Percentiles rank a stretch among this genome's conserved stretches.
Evolutionary conservation across 2,329 filamentous ascomycete species (phyloP).

Genomic region (Juglanconis oblonga): DNA sequence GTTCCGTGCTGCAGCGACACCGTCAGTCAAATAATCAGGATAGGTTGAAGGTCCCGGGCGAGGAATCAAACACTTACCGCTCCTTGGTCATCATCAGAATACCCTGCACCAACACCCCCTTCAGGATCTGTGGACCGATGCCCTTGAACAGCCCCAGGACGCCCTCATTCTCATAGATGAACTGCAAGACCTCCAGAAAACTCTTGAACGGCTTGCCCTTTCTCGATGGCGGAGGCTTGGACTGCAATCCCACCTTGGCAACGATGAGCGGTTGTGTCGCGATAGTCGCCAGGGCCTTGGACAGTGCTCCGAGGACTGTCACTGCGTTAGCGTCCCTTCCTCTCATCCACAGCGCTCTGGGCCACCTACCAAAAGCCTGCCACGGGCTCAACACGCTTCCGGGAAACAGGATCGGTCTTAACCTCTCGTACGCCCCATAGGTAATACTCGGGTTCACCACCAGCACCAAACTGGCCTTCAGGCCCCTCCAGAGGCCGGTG

Average conservation of each 20-base stretch:
- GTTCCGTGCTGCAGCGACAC: conserved; percentile 64
- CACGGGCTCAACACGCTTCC: conserved; percentile 69
- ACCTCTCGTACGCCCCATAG: conserved; percentile 91
- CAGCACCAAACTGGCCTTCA: conserved; percentile 93
- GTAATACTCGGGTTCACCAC: conserved; percentile 97
- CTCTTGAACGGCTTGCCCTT: conserved; percentile 90
- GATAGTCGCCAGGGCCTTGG: conserved; percentile 88
- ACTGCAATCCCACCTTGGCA: conserved; percentile 94
- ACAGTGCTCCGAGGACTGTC: conserved; percentile 83
- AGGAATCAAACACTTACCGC: conserved; percentile 52
- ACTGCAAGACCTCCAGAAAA: conserved; percentile 91
- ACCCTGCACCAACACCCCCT: conserved; percentile 90
- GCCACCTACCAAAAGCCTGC: conserved; percentile 83
- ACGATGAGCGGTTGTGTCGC: conserved; percentile 94
- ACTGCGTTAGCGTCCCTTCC: neutral
- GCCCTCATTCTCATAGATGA: conserved; percentile 88
- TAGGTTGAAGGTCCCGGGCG: neutral
- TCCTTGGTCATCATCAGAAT: conserved; percentile 99
- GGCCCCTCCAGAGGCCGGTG: conserved; percentile 85
- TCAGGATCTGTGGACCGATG: conserved; percentile 88
- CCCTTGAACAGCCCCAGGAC: conserved; percentile 87
- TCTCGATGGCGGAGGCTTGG: conserved; percentile 78
- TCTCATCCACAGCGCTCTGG: neutral
- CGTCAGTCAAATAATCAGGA: conserved; percentile 12
- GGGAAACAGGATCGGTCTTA: conserved; percentile 75